Conservation (phyloP, 2,329 filamentous ascomycete species). For the Pezicula radicicola region DNA sequence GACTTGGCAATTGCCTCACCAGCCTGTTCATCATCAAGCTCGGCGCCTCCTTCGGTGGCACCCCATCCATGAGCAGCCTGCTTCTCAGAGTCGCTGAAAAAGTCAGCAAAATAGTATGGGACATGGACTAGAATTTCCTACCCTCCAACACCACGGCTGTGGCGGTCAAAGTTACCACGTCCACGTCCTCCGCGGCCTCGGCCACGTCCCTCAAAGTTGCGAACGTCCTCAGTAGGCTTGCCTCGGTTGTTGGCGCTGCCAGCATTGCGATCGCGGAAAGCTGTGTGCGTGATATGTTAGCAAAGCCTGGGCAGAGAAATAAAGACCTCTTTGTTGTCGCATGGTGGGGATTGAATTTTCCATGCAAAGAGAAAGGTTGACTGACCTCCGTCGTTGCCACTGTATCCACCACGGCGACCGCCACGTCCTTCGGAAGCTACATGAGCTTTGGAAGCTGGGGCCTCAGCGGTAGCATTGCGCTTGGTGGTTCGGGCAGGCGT, state of each 20-base stretch:
- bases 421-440: slow-evolving; percentile 20
- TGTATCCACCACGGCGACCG: slow-evolving; percentile 50
- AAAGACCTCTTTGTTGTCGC: neutral
- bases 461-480: slow-evolving; percentile 79
- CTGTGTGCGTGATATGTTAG: slow-evolving; percentile 41
- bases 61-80: slow-evolving; percentile 90
- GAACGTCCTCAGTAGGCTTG: slow-evolving; percentile 70
- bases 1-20: slow-evolving; percentile 84
- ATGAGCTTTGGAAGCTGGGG: slow-evolving; percentile 42
- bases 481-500: slow-evolving; percentile 69
- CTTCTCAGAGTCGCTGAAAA: slow-evolving; percentile 72
- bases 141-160: slow-evolving; percentile 30
- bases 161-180: slow-evolving; percentile 30
- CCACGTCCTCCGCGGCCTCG: slow-evolving; percentile 23
- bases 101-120: slow-evolving; percentile 26
- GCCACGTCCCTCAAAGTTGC: slow-evolving; percentile 60
- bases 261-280: slow-evolving; percentile 85
- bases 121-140: slow-evolving; percentile 13
- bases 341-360: neutral
- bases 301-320: slow-evolving; percentile 3
- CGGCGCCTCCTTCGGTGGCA: slow-evolving; percentile 73
- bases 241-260: slow-evolving; percentile 79
- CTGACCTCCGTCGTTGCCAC: slow-evolving; percentile 86
- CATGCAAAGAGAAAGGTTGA: slow-evolving; percentile 23
- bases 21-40: slow-evolving; percentile 87